These are phyloP conservation scores for Pestalotiopsis sp. DNA, from an alignment of 2,329 filamentous ascomycete species.

Conservation along the genomic window DNA sequence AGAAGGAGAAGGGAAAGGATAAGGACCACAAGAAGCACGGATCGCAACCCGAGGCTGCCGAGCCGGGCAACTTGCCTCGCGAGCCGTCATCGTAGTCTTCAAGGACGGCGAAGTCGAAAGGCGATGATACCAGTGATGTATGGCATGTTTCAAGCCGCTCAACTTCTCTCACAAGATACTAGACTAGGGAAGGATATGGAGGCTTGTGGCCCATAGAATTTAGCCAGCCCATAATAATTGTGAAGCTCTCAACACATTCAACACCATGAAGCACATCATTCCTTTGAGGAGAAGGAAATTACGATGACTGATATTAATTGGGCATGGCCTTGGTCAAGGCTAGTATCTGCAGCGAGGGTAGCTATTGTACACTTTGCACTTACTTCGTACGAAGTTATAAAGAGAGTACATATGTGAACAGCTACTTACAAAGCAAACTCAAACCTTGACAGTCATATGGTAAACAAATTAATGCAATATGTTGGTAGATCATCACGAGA, in stretches of 20 bases:
- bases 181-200: neutral
- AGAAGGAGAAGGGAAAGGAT: slow-evolving; percentile 65
- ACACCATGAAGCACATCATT: neutral
- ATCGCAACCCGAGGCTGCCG: slow-evolving; percentile 19
- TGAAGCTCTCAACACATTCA: neutral
- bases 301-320: no score
- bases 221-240: neutral
- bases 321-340: no score
- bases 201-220: neutral
- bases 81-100: slow-evolving; percentile 19
- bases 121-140: slow-evolving; percentile 5
- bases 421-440: no score
- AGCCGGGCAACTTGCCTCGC: slow-evolving; percentile 21
- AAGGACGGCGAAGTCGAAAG: neutral
- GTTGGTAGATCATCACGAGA: no score
- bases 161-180: neutral
- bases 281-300: no score
- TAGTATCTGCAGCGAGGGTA: no score
- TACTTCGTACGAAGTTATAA: no score
- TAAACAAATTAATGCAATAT: no score
- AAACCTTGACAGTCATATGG: no score
- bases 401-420: no score
- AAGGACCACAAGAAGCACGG: slow-evolving; percentile 47
- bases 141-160: neutral
- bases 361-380: no score